A percentile compares a stretch with the other conserved stretches of the same genome.
phyloP scores from a whole-genome alignment of 106 monocot species.

The Hemerocallis citrina region DNA sequence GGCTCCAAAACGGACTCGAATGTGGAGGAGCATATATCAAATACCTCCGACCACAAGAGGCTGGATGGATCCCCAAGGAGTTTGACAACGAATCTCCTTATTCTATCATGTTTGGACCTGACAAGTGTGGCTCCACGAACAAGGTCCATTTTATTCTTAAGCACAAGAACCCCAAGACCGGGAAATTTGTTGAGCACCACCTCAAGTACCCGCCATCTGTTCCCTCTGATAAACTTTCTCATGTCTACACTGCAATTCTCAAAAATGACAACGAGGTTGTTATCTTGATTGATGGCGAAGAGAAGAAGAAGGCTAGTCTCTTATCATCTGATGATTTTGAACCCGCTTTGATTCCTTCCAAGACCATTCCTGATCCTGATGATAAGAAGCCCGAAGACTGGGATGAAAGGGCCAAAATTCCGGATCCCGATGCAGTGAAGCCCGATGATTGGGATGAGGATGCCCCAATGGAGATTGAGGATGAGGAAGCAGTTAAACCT shows the following conservation, averaged over 20 bases:
- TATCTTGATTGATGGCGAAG: conserved; percentile 68
- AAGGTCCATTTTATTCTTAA: conserved; percentile 78
- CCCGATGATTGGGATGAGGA: conserved; percentile 85
- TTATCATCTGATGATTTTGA: conserved; percentile 64
- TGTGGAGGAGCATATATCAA: conserved; percentile 78
- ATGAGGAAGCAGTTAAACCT: conserved; percentile 69
- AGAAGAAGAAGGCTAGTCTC: conserved; percentile 58
- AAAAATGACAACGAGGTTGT: conserved; percentile 45
- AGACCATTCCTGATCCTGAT: conserved; percentile 67
- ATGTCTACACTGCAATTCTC: conserved; percentile 66
- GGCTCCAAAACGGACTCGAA: conserved; percentile 66
- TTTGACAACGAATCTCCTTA: conserved; percentile 64
- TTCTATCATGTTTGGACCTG: conserved; percentile 80
- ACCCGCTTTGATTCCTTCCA: conserved; percentile 54
- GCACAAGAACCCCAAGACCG: conserved; percentile 68
- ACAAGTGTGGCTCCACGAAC: conserved; percentile 67
- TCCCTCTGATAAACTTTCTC: conserved; percentile 65
- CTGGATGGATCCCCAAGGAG: conserved; percentile 55
- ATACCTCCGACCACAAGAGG: conserved; percentile 58
- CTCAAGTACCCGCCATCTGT: conserved; percentile 71
- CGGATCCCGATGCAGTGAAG: conserved; percentile 56
- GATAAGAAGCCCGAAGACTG: conserved; percentile 76
- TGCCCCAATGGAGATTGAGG: conserved; percentile 71
- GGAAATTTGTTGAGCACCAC: conserved; percentile 61
- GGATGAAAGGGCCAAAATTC: conserved; percentile 70